Evolutionary conservation across 1,284 basidiomycete species (phyloP).

Genomic region (Athelia sp.): DNA sequence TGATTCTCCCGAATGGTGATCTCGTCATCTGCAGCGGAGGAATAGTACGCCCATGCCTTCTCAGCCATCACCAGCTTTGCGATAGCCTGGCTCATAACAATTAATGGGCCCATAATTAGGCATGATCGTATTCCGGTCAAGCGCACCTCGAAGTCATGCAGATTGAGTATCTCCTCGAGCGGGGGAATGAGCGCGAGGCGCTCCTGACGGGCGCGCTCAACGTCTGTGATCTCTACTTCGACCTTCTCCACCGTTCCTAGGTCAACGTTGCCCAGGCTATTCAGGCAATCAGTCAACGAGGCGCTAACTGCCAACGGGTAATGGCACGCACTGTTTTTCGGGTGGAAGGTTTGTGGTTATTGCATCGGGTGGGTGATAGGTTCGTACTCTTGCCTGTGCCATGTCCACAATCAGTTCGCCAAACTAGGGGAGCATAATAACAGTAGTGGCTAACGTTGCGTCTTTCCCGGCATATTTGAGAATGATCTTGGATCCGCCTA

Average conservation of each 20-base stretch:
- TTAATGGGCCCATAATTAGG: background rate
- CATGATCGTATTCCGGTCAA: background rate
- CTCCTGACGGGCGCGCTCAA: conserved; percentile 54
- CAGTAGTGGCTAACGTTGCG: conserved; percentile 50
- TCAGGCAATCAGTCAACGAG: conserved; percentile 3
- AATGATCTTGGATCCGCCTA: conserved; percentile 59
- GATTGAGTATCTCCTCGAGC: conserved; percentile 74
- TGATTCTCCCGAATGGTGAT: conserved; percentile 88
- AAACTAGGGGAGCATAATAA: background rate
- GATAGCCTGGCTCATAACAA: conserved; percentile 45
- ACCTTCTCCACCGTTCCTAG: conserved; percentile 55
- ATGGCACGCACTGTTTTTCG: conserved; percentile 61
- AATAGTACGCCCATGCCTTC: conserved; percentile 89
- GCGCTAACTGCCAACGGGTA: background rate
- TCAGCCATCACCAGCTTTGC: conserved; percentile 70
- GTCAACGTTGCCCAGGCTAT: conserved; percentile 67
- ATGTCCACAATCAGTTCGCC: background rate
- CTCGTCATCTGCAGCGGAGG: conserved; percentile 84
- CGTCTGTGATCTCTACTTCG: conserved; percentile 50
- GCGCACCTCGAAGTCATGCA: conserved; percentile 88
- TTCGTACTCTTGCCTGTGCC: conserved; percentile 70
- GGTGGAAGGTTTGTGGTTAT: conserved; percentile 78
- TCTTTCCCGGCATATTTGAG: conserved; percentile 75
- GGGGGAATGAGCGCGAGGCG: conserved; percentile 56
- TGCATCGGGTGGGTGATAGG: conserved; percentile 87